Percentiles rank a stretch among this genome's conserved stretches.
Evolutionary conservation across 306 rosid genomes (phyloP).

Genomic region (Quercus cerris): DNA sequence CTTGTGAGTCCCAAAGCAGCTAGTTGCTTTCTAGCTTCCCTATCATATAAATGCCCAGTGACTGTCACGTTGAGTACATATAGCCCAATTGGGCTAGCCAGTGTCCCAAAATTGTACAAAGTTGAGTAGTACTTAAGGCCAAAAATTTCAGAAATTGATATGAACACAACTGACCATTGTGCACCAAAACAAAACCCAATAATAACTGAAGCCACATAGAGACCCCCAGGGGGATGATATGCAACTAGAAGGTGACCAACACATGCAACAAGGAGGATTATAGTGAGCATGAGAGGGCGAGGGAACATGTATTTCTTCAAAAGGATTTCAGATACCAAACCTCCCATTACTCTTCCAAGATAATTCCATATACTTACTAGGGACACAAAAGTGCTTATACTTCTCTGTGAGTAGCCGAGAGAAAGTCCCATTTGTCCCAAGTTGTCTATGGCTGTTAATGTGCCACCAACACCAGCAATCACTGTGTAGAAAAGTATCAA

Average conservation of each 20-base stretch:
- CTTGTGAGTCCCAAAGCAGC: neutral
- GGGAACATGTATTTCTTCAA: conserved; percentile 38
- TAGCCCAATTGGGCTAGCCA: conserved; percentile 27
- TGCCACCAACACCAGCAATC: conserved; percentile 57
- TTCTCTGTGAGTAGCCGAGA: conserved; percentile 32
- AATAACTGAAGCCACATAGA: conserved; percentile 51
- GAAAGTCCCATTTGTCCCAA: conserved; percentile 60
- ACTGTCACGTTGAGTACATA: conserved; percentile 40
- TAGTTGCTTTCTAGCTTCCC: conserved; percentile 35
- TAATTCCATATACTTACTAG: conserved; percentile 63
- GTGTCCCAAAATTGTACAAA: conserved; percentile 62
- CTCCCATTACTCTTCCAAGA: conserved; percentile 45
- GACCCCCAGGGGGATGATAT: conserved; percentile 32
- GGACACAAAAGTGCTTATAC: conserved; percentile 57
- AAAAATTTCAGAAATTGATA: conserved; percentile 74
- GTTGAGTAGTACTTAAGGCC: conserved; percentile 82
- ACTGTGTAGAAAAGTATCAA: conserved; percentile 38
- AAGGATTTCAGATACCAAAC: conserved; percentile 47
- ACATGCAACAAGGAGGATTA: conserved; percentile 38
- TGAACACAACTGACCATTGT: conserved; percentile 76
- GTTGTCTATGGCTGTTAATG: conserved; percentile 53
- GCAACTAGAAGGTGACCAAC: conserved; percentile 52
- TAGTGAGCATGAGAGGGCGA: conserved; percentile 47
- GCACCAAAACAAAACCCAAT: conserved; percentile 87
- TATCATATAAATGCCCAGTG: conserved; percentile 42